Percentiles rank a stretch among this genome's conserved stretches.
phyloP scores from a whole-genome alignment of 1,284 basidiomycete genomes.

The Tetrapyrgos nigripes region DNA sequence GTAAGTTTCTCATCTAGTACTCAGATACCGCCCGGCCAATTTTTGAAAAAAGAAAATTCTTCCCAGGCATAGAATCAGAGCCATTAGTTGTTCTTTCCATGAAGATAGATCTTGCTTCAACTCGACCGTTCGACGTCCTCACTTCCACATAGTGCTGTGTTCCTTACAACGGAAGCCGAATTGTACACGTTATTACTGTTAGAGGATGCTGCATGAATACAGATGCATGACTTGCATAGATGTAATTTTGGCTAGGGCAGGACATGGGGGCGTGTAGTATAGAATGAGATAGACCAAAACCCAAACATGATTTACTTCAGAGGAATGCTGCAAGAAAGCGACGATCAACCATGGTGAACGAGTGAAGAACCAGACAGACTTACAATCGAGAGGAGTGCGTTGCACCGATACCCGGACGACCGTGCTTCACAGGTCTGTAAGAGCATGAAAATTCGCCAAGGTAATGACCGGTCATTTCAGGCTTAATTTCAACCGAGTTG shows the following conservation, averaged over 20 bases:
- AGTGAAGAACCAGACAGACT: conserved; percentile 28
- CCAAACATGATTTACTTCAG: conserved; percentile 64
- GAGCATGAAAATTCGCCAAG: conserved; percentile 95
- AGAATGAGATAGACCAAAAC: conserved; percentile 3
- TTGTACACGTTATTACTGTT: neutral
- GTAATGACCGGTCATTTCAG: conserved; percentile 99
- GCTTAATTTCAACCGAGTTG: conserved; percentile 99
- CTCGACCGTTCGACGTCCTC: no score
- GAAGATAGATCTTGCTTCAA: no score
- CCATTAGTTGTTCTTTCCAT: no score
- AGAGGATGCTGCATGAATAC: conserved; percentile 1
- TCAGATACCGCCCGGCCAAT: no score
- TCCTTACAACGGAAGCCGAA: no score
- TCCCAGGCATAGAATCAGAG: no score
- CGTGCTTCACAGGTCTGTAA: conserved; percentile 99
- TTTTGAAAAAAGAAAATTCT: no score
- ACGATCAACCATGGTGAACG: conserved; percentile 15
- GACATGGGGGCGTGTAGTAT: conserved; percentile 4
- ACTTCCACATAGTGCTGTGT: no score
- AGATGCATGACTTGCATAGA: conserved; percentile 8
- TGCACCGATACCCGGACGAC: conserved; percentile 88
- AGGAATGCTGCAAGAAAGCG: conserved; percentile 59
- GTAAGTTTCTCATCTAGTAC: no score
- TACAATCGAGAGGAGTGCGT: conserved; percentile 71
- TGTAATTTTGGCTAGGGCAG: conserved; percentile 6